phyloP scores from a whole-genome alignment of 2,329 filamentous ascomycete genomes.

The Thermothelomyces thermophilus region DNA sequence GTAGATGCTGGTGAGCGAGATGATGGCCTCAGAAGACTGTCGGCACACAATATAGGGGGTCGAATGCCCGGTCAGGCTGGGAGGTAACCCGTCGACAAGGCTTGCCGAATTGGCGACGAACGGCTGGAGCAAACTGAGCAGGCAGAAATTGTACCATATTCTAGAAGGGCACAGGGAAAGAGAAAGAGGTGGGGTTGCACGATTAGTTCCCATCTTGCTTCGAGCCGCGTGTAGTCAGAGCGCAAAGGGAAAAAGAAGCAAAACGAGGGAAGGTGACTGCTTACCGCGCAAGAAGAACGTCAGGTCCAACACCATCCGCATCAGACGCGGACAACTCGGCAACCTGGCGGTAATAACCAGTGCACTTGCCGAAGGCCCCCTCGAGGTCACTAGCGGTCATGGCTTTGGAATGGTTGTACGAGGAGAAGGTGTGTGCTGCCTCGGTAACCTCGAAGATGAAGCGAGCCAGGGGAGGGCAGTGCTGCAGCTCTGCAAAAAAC shows the following conservation, averaged over 20 bases:
- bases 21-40: conserved; percentile 21
- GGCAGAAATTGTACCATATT: conserved; percentile 24
- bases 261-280: no score
- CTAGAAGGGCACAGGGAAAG: conserved; percentile 13
- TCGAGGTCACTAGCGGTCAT: conserved; percentile 23
- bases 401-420: conserved; percentile 22
- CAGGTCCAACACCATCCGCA: conserved; percentile 7
- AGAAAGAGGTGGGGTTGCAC: no score
- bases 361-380: conserved; percentile 20
- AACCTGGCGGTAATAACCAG: conserved; percentile 14
- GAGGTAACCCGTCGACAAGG: conserved; percentile 12
- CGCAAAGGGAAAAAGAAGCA: no score
- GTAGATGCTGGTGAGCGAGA: conserved; percentile 20
- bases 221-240: no score
- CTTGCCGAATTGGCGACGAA: conserved; percentile 16
- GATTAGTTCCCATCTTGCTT: no score
- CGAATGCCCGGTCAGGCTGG: conserved; percentile 9
- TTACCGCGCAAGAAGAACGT: conserved; percentile 23
- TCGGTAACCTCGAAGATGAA: conserved; percentile 23
- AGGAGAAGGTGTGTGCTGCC: conserved; percentile 20
- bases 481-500: conserved; percentile 20
- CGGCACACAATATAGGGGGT: conserved; percentile 16
- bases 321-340: neutral
- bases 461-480: conserved; percentile 16
- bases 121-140: conserved; percentile 22